A percentile compares a stretch with the other conserved stretches of the same genome.
Conservation (phyloP, 2,329 filamentous ascomycete species). For the Onygena corvina region DNA sequence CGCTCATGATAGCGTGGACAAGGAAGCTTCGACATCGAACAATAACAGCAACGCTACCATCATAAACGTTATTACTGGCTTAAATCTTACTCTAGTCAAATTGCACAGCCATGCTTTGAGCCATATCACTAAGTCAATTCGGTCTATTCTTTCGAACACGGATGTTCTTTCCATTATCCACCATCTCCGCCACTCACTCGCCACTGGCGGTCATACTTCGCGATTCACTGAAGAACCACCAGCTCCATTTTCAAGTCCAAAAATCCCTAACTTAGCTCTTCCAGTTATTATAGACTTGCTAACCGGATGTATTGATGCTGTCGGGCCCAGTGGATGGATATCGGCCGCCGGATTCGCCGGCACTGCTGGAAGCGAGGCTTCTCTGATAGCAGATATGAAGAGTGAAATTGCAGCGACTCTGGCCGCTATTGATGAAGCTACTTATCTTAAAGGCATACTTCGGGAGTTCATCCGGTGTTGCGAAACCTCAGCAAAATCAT, state of each 20-base stretch:
- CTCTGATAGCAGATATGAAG: constrained; percentile 37
- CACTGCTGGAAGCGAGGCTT: constrained; percentile 28
- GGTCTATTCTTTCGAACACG: constrained; percentile 29
- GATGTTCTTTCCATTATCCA: constrained; percentile 32
- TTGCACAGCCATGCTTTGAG: constrained; percentile 26
- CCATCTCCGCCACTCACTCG: constrained; percentile 34
- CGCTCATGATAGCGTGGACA: constrained; percentile 11
- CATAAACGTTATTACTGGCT: constrained; percentile 27
- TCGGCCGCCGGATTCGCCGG: constrained; percentile 27
- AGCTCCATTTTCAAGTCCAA: constrained; percentile 26
- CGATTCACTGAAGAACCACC: constrained; percentile 33
- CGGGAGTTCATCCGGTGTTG: constrained; percentile 36
- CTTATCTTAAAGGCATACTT: constrained; percentile 37
- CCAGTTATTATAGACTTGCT: constrained; percentile 32
- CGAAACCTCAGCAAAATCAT: constrained; percentile 15
- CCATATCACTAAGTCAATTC: constrained; percentile 25
- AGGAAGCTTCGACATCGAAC: background rate
- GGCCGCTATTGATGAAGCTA: constrained; percentile 38
- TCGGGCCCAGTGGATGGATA: constrained; percentile 39
- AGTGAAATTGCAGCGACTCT: constrained; percentile 38
- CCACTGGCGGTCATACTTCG: constrained; percentile 32
- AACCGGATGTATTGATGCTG: constrained; percentile 36
- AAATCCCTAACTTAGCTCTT: constrained; percentile 29
- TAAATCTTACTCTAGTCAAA: constrained; percentile 29
- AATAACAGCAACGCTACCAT: constrained; percentile 17